Percentiles rank a stretch among this genome's conserved stretches.
Conservation (phyloP, 768 basidiomycete species). For the Tulasnella sp. region DNA sequence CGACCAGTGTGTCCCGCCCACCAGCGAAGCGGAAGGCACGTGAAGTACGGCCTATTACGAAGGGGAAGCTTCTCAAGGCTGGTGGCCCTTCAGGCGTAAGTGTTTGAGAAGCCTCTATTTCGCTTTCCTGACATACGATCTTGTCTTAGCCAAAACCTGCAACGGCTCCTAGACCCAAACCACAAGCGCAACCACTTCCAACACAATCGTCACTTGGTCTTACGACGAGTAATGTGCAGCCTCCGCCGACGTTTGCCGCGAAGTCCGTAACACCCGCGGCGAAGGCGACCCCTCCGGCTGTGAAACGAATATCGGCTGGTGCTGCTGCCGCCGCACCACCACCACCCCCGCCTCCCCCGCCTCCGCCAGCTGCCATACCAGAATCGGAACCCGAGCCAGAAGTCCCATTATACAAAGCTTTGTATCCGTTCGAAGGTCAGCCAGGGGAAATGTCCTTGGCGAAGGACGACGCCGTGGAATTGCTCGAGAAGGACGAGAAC, state of each 20-base stretch:
- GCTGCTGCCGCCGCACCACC: constrained; percentile 31
- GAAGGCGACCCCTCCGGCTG: constrained; percentile 19
- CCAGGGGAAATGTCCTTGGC: constrained; percentile 79
- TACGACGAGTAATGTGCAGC: too few species aligned
- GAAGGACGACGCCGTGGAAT: constrained; percentile 87
- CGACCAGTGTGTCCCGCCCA: constrained; percentile 68
- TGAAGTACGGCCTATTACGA: constrained; percentile 69
- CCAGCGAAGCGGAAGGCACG: constrained; percentile 80
- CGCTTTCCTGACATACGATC: background rate
- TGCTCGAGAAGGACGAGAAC: constrained; percentile 84
- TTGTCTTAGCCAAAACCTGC: constrained; percentile 23
- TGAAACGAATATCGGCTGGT: constrained; percentile 12
- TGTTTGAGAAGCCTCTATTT: background rate
- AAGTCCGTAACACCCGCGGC: constrained; percentile 21
- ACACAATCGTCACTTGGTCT: constrained; percentile 17
- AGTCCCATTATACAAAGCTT: constrained; percentile 67
- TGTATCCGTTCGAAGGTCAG: constrained; percentile 88
- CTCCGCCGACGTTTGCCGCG: constrained; percentile 18
- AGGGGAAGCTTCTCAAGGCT: constrained; percentile 65
- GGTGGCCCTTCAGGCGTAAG: constrained; percentile 44
- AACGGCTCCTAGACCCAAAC: constrained; percentile 18
- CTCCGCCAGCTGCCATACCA: constrained; percentile 44
- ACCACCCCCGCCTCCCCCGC: constrained; percentile 28
- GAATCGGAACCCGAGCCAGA: constrained; percentile 46
- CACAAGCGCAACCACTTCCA: constrained; percentile 23